Evolutionary conservation across 2,329 filamentous ascomycete genomes (phyloP), one percentile per base, ranked within the genome.

Genomic region (Penicillium vulpinum): DNA sequence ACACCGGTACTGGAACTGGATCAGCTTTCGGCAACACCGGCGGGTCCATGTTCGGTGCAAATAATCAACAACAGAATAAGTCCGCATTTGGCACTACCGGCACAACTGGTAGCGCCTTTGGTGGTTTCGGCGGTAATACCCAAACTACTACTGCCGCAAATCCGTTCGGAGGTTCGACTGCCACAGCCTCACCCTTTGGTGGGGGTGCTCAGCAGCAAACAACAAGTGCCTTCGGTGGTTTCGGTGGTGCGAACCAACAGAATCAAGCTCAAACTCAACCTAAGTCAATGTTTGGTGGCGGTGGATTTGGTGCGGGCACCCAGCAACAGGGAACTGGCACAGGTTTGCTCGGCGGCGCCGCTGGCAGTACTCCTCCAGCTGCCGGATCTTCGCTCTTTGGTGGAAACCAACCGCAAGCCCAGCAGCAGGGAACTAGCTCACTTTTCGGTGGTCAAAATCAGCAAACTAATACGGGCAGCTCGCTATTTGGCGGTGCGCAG

Each of bases 401-500:
- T 51, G 69, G 64, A 31, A 66, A 60, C 9, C 59, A 61, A 63
- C 55, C 46, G 33, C 53, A 56, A 22, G 40, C 48, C 41, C 71
- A 72, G 40, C 75, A 74, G 57, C 64, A 69, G 28, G 71, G 67
- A 22, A 67, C 64, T 11, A 55, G 62, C 15, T 67, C 71, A 5
- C 60, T 76, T 13, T 78, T 78, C 55, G 75, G 65, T 24, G 64
- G 59, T 28, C 65, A 67, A 26, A 67, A 71, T 51, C 71, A 73
- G 52, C 73, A 72, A 54, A 65, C 67, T 77, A 47, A 73, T 76
- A 33, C 59, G 29, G 54, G 57, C n/a, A 77, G 77, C 18, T 75
- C 78, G 15, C 66, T 82, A 7, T 83, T 84, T 49, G 80, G 79
- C 71, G 56, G 61, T 8, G 50, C 69, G n/a, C 62, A 63, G n/a